Percentiles rank a stretch among this genome's conserved stretches.
These are phyloP conservation scores for Viridothelium virens DNA, from an alignment of 495 filamentous ascomycete genomes.

Conservation along the genomic window DNA sequence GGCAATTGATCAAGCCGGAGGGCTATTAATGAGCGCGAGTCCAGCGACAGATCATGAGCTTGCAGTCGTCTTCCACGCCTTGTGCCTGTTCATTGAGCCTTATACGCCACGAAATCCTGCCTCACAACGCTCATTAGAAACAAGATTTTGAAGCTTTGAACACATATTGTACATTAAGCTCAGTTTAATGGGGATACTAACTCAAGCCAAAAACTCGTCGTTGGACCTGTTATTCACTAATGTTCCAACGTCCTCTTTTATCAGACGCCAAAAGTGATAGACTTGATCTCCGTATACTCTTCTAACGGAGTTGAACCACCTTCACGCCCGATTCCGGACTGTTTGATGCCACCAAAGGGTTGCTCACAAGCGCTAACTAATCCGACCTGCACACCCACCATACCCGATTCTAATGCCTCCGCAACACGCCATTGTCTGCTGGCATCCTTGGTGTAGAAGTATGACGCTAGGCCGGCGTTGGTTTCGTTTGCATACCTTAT, in stretches of 20 bases:
- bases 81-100: too few species aligned
- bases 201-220: too few species aligned
- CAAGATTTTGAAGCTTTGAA: too few species aligned
- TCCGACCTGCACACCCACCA: conserved; percentile 83
- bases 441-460: conserved; percentile 76
- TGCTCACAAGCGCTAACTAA: conserved; percentile 63
- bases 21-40: too few species aligned
- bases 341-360: conserved; percentile 77
- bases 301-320: conserved; percentile 78
- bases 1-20: too few species aligned
- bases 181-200: too few species aligned
- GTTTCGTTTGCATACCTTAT: conserved; percentile 62
- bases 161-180: too few species aligned
- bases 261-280: conserved; percentile 58
- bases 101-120: too few species aligned
- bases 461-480: conserved; percentile 75
- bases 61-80: too few species aligned
- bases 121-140: too few species aligned
- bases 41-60: too few species aligned
- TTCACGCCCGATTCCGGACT: conserved; percentile 78
- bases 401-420: conserved; percentile 79
- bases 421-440: conserved; percentile 66
- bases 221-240: too few species aligned
- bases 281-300: conserved; percentile 76
- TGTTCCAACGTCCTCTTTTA: background rate